Conservation (phyloP, 306 rosid genomes). For the Vigna reflexopilosa region DNA sequence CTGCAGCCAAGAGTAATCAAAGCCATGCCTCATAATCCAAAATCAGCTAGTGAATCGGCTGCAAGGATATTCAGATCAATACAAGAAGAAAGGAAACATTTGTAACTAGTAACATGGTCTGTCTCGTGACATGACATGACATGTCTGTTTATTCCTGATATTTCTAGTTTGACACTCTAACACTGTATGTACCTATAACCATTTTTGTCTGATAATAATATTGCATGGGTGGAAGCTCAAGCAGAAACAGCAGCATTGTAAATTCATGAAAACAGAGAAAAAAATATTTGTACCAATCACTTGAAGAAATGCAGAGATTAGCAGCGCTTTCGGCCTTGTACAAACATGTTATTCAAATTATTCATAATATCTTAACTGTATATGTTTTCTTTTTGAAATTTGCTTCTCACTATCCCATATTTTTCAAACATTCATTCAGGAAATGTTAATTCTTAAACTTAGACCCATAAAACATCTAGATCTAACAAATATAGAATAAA, state of each 20-base stretch:
- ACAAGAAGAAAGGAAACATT: conserved; percentile 79
- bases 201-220: conserved; percentile 30
- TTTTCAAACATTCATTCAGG: too few species aligned
- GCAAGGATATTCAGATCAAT: conserved; percentile 75
- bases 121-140: conserved; percentile 1
- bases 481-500: too few species aligned
- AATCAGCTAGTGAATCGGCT: conserved; percentile 76
- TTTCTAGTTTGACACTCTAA: conserved; percentile 42
- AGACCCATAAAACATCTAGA: too few species aligned
- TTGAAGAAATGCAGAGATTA: conserved; percentile 62
- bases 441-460: too few species aligned
- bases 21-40: conserved; percentile 75
- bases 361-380: too few species aligned
- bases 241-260: conserved; percentile 28
- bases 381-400: too few species aligned
- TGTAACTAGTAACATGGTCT: conserved; percentile 40
- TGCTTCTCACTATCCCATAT: too few species aligned
- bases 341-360: conserved; percentile 40
- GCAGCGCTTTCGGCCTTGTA: conserved; percentile 62
- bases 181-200: conserved; percentile 47
- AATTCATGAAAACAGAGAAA: conserved; percentile 4
- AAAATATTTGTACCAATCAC: conserved; percentile 53
- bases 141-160: conserved; percentile 33
- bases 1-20: conserved; percentile 61
- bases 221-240: conserved; percentile 4